These are phyloP conservation scores for Sporothrix inflata DNA, from an alignment of 2,329 filamentous ascomycete genomes.

Conservation along the genomic window DNA sequence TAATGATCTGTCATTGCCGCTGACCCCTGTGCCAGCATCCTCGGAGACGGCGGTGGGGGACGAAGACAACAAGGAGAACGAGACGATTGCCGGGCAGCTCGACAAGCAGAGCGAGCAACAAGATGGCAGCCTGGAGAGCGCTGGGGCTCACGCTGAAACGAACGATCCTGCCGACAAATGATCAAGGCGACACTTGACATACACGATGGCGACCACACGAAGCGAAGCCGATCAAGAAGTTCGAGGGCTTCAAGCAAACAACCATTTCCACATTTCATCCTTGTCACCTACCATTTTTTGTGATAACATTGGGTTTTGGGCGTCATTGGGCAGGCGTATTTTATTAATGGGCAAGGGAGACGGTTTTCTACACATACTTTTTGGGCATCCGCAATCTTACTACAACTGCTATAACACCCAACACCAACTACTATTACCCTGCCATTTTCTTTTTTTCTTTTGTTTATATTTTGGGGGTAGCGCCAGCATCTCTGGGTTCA, in stretches of 20 bases:
- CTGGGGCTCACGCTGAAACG: background rate
- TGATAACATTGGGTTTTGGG: slow-evolving; percentile 14
- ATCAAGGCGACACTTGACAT: background rate
- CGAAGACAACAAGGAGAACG: slow-evolving; percentile 18
- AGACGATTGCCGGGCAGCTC: background rate
- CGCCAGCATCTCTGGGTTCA: background rate
- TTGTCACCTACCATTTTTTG: background rate
- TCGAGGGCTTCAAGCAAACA: background rate
- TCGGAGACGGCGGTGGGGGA: slow-evolving; percentile 25
- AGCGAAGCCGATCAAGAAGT: background rate
- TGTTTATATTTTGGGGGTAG: background rate
- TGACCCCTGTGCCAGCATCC: slow-evolving; percentile 30
- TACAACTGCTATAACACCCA: background rate
- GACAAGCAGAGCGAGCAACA: slow-evolving; percentile 2
- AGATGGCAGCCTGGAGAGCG: background rate
- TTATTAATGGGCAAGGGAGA: background rate
- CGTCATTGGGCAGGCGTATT: background rate
- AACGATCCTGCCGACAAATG: background rate
- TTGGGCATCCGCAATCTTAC: background rate
- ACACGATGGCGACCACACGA: background rate
- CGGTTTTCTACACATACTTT: background rate
- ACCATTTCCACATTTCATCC: background rate
- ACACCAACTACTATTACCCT: background rate
- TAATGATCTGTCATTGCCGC: slow-evolving; percentile 26
- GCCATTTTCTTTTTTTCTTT: background rate